A percentile compares a stretch with the other conserved stretches of the same genome.
These are phyloP conservation scores for Sphaerosporella brunnea DNA, from an alignment of 495 filamentous ascomycete genomes.

Conservation along the genomic window DNA sequence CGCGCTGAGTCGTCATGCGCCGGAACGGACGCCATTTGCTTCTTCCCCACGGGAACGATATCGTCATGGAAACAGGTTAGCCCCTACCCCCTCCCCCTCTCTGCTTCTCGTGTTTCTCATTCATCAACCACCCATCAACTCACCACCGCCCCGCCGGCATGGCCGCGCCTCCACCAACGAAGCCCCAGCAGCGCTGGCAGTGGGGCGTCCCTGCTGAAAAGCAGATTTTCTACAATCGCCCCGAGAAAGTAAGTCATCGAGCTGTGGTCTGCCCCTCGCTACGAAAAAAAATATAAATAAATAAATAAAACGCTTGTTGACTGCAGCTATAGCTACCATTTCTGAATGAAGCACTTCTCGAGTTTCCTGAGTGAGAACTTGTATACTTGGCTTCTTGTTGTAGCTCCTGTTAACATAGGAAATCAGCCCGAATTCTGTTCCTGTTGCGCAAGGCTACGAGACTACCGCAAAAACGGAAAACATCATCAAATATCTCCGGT, in stretches of 20 bases:
- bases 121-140: neutral
- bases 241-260: neutral
- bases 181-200: neutral
- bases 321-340: neutral
- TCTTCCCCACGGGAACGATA: no score
- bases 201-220: neutral
- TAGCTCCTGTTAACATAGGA: no score
- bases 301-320: no score
- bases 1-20: no score
- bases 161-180: neutral
- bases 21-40: no score
- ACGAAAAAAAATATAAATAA: no score
- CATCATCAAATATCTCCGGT: neutral
- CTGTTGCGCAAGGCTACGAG: neutral
- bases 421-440: neutral
- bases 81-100: neutral
- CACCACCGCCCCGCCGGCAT: neutral
- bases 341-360: neutral
- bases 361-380: conserved; percentile 1
- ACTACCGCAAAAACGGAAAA: neutral
- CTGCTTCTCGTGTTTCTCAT: neutral
- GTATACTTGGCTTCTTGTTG: no score
- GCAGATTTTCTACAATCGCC: neutral
- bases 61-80: no score
- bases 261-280: no score